Evolutionary conservation across 192 early-diverging fungal genomes (phyloP).

Genomic region (Mortierella alpina): DNA sequence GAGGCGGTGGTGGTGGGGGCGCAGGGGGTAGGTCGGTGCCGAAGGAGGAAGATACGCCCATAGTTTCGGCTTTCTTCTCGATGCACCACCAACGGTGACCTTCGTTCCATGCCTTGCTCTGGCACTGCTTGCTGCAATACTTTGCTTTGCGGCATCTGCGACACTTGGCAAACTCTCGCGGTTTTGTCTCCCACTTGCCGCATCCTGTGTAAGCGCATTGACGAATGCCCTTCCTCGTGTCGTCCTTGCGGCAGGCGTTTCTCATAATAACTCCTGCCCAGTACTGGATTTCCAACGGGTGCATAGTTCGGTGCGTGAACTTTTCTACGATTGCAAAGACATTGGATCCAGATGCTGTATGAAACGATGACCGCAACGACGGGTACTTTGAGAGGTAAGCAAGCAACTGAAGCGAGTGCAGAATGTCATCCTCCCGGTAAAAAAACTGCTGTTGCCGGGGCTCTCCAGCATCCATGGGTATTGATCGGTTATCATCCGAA

Average conservation of each 20-base stretch:
- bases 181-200: slow-evolving; percentile 79
- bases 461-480: slow-evolving; percentile 24
- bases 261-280: slow-evolving; percentile 86
- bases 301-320: slow-evolving; percentile 72
- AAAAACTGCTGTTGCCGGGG: slow-evolving; percentile 58
- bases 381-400: slow-evolving; percentile 93
- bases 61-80: slow-evolving; percentile 58
- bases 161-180: slow-evolving; percentile 88
- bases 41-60: slow-evolving; percentile 43
- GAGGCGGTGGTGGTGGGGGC: slow-evolving; percentile 43
- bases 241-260: slow-evolving; percentile 83
- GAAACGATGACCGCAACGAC: slow-evolving; percentile 74
- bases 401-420: slow-evolving; percentile 85
- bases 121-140: slow-evolving; percentile 86
- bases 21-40: slow-evolving; percentile 39
- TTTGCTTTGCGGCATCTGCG: slow-evolving; percentile 87
- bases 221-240: slow-evolving; percentile 73
- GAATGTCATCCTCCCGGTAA: slow-evolving; percentile 83
- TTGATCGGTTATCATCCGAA: slow-evolving; percentile 30
- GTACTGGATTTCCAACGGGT: slow-evolving; percentile 72
- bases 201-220: slow-evolving; percentile 85
- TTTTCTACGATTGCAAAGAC: slow-evolving; percentile 85
- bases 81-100: slow-evolving; percentile 87
- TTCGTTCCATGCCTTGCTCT: slow-evolving; percentile 80
- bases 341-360: slow-evolving; percentile 63